A percentile compares a stretch with the other conserved stretches of the same genome.
Evolutionary conservation across 2,329 filamentous ascomycete species (phyloP).

Genomic region (Paraconiothyrium brasiliense): DNA sequence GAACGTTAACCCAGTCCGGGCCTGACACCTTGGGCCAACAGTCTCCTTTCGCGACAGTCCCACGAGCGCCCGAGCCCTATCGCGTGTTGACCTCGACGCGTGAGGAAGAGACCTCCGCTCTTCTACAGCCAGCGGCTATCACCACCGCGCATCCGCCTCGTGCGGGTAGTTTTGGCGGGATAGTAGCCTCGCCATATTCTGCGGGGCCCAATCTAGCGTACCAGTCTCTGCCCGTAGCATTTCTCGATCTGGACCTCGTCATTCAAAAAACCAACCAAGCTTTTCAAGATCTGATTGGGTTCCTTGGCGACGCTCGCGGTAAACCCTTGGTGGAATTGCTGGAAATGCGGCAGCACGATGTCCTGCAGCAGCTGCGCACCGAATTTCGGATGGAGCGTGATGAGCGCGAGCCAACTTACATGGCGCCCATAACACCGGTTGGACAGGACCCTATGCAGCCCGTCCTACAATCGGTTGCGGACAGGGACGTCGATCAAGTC

Average conservation of each 20-base stretch:
- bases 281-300: slow-evolving; percentile 55
- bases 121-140: slow-evolving; percentile 25
- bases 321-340: slow-evolving; percentile 56
- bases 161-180: slow-evolving; percentile 30
- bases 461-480: slow-evolving; percentile 51
- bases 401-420: slow-evolving; percentile 58
- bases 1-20: slow-evolving; percentile 29
- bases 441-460: slow-evolving; percentile 54
- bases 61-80: slow-evolving; percentile 36
- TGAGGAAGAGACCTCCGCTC: slow-evolving; percentile 28
- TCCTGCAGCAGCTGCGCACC: slow-evolving; percentile 55
- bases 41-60: slow-evolving; percentile 30
- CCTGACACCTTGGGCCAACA: slow-evolving; percentile 34
- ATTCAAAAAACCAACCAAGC: slow-evolving; percentile 57
- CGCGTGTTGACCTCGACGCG: slow-evolving; percentile 30
- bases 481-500: slow-evolving; percentile 55
- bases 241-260: slow-evolving; percentile 59
- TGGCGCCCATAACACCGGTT: slow-evolving; percentile 58
- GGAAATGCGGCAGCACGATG: slow-evolving; percentile 52
- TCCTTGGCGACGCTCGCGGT: slow-evolving; percentile 49
- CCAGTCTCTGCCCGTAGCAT: slow-evolving; percentile 49
- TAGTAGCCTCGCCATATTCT: slow-evolving; percentile 31
- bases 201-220: slow-evolving; percentile 36
- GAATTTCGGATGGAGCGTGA: slow-evolving; percentile 59
- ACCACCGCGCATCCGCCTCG: slow-evolving; percentile 27